Evolutionary conservation across 1,284 basidiomycete genomes (phyloP).

Genomic region (Violaceomyces palustris): DNA sequence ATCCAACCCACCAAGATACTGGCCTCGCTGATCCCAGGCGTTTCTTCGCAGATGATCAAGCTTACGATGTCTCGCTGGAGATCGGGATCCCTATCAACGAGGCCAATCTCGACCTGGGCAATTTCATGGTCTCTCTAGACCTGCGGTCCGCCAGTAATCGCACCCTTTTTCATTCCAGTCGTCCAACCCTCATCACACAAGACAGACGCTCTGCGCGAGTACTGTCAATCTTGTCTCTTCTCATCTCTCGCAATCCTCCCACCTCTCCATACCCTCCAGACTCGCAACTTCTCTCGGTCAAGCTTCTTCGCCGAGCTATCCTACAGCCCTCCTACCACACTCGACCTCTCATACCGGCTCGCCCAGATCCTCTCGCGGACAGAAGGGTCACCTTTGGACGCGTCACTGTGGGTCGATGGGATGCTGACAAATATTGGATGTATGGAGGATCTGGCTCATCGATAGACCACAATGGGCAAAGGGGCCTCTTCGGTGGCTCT

Average conservation of each 20-base stretch:
- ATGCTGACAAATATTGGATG: constrained; percentile 36
- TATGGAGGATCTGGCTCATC: too few relatives aligned
- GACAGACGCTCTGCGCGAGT: constrained; percentile 13
- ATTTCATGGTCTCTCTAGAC: constrained; percentile 46
- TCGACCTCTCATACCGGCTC: constrained; percentile 9
- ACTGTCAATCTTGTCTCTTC: constrained; percentile 13
- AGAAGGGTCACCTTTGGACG: constrained; percentile 23
- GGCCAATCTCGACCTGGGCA: constrained; percentile 45
- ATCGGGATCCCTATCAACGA: constrained; percentile 41
- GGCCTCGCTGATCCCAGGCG: constrained; percentile 10
- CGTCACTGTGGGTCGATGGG: constrained; percentile 33
- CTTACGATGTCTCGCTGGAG: constrained; percentile 50
- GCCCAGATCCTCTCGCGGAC: constrained; percentile 10
- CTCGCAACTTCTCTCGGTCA: constrained; percentile 34
- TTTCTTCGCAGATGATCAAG: constrained; percentile 42
- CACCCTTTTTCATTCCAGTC: constrained; percentile 21
- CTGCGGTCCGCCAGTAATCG: constrained; percentile 18
- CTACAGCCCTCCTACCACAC: constrained; percentile 21
- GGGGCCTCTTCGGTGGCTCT: too few relatives aligned
- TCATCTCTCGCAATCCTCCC: constrained; percentile 28
- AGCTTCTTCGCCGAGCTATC: constrained; percentile 28
- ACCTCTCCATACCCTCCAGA: constrained; percentile 5
- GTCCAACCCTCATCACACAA: constrained; percentile 22
- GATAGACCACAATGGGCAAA: too few relatives aligned
- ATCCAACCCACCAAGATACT: constrained; percentile 10